A percentile compares a stretch with the other conserved stretches of the same genome.
Conservation (phyloP, 108 stramenopile species). For the Nitzschia sp. region DNA sequence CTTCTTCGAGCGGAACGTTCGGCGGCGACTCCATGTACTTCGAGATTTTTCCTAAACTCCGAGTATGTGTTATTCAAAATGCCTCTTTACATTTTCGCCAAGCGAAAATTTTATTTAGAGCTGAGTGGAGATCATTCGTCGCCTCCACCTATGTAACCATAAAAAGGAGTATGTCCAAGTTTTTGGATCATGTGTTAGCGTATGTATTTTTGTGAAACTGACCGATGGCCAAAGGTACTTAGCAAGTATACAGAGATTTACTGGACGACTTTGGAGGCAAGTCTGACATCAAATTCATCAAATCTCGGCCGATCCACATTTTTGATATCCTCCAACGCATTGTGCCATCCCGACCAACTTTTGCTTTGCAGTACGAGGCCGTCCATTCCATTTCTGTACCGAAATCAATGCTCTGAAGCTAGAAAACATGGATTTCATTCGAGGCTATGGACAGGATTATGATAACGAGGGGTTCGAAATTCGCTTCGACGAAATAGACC, state of each 20-base stretch:
- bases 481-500: too few species aligned
- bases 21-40: too few species aligned
- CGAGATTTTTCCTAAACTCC: too few species aligned
- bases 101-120: not conserved
- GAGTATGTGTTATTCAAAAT: too few species aligned
- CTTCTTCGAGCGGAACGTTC: too few species aligned
- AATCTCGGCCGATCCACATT: not conserved
- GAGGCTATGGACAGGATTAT: not conserved
- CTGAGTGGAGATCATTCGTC: not conserved
- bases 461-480: not conserved
- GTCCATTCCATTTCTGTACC: not conserved
- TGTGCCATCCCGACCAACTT: not conserved
- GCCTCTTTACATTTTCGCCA: not conserved
- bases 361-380: not conserved
- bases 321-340: not conserved
- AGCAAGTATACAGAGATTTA: constrained; percentile 1
- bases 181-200: not conserved
- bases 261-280: not conserved
- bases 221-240: constrained; percentile 2
- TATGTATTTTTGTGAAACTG: not conserved
- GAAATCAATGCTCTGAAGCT: not conserved
- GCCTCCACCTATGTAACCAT: not conserved
- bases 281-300: not conserved
- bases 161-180: constrained; percentile 4
- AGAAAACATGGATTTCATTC: not conserved